Evolutionary conservation across 768 basidiomycete species (phyloP).

Genomic region (Lactarius deliciosus): DNA sequence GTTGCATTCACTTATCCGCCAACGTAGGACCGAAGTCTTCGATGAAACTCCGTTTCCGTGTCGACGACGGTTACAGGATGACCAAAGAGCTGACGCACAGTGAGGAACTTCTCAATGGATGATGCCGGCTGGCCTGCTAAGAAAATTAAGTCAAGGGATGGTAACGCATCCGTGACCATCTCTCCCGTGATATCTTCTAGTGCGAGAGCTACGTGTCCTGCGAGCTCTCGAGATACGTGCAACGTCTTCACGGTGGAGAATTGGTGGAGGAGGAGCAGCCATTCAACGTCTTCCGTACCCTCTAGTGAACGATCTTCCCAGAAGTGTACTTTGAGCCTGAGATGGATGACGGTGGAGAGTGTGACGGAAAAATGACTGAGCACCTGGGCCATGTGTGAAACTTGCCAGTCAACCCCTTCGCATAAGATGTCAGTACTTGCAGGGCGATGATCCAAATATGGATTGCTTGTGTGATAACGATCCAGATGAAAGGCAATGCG

Average conservation of each 20-base stretch:
- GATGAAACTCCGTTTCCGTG: too few species aligned
- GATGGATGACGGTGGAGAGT: not conserved
- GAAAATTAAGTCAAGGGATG: not conserved
- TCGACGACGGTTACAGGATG: too few species aligned
- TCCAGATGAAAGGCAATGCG: too few species aligned
- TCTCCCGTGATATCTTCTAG: not conserved
- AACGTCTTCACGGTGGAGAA: not conserved
- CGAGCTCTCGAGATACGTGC: not conserved
- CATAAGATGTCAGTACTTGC: too few species aligned
- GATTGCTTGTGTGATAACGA: too few species aligned
- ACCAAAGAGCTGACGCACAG: not conserved
- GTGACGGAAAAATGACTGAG: not conserved
- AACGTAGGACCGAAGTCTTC: too few species aligned
- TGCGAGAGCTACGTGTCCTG: not conserved
- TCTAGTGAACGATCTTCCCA: not conserved
- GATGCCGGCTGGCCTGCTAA: not conserved
- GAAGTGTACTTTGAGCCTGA: not conserved
- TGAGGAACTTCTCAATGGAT: not conserved
- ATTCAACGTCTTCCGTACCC: not conserved
- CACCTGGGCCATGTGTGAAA: not conserved
- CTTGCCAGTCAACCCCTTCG: not conserved
- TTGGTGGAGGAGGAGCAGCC: not conserved
- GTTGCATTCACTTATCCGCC: too few species aligned
- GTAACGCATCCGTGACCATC: not conserved
- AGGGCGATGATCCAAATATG: too few species aligned